Evolutionary conservation across 2,329 filamentous ascomycete genomes (phyloP).

Genomic region (Cadophora sp.): DNA sequence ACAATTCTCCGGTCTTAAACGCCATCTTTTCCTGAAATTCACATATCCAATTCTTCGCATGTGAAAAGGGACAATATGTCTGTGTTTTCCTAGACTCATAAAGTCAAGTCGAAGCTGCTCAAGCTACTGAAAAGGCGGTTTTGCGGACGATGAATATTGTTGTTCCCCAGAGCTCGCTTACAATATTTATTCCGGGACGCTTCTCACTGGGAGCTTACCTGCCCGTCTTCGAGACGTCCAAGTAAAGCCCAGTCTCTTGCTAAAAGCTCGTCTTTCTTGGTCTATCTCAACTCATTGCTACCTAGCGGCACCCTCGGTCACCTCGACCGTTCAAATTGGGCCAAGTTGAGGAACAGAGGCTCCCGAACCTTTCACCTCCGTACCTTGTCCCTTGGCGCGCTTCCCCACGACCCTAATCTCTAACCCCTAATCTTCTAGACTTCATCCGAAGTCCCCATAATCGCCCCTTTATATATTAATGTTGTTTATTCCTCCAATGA

Average conservation of each 20-base stretch:
- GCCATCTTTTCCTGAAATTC: not conserved
- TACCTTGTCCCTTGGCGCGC: not conserved
- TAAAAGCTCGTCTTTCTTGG: not conserved
- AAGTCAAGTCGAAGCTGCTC: no score
- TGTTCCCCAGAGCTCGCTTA: not conserved
- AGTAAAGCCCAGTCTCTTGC: not conserved
- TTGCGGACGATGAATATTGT: no score
- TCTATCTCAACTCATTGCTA: not conserved
- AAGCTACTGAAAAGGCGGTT: no score
- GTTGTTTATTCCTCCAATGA: slow-evolving; percentile 3
- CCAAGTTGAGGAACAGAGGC: slow-evolving; percentile 2
- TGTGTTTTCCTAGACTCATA: no score
- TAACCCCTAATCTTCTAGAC: slow-evolving; percentile 12
- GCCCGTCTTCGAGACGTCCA: not conserved
- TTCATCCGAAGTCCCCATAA: not conserved
- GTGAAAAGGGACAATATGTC: not conserved
- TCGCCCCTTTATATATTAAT: slow-evolving; percentile 1
- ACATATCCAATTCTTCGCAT: not conserved
- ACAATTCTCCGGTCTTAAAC: slow-evolving; percentile 7
- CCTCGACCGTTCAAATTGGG: not conserved
- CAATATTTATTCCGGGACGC: not conserved
- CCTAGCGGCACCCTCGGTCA: not conserved
- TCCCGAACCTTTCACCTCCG: not conserved
- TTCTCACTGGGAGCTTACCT: not conserved
- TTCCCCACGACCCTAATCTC: not conserved